Base-by-base conservation (phyloP, 139 green algal species). In the Chlorella vulgaris region DNA sequence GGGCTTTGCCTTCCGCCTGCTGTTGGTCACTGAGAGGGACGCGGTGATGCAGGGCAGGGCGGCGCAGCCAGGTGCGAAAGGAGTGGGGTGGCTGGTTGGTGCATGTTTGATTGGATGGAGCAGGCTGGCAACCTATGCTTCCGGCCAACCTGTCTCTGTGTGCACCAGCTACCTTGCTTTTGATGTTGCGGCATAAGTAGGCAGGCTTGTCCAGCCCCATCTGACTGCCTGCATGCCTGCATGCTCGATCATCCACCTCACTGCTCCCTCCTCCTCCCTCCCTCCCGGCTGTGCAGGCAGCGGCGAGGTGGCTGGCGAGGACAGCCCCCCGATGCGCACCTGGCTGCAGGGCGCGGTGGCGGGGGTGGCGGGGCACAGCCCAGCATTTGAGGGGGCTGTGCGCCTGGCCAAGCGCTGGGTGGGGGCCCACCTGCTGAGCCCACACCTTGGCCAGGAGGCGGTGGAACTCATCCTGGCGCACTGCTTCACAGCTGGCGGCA, bases 1-100 rank as follows among this genome's bases (percentile, higher is more conserved):
- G 55, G 93, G 93, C 55, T 96, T 94, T 79, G 93, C 89, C 29
- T 93, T 96, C 83, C 87, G 89, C 26, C 84, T 97, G 28, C 74
- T 88, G 42, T 88, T 96, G 33, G 86, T 82, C 73, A 86, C 84
- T 3, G 91, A 92, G 58, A 75, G 90, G 1, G 89, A 92, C 74
- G 81, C 87, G 42, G 81, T 74, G 24, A 87, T 91, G 84, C 80
- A 87, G 58, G 42, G 69, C 53, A 74, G 77, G 35, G 62, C 75
- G 35, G 3, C 69, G 35, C 36, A 55, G 13, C 50, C 75, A 4
- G 40, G 76, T 82, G 61, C n/a, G n/a, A n/a, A n/a, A n/a, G n/a
- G n/a, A 75, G 76, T 75, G 22, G 21, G 13, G 39, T 42, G 42
- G 58, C 58, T 65, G 58, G n/a, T n/a, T n/a, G n/a, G n/a, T n/a